phyloP scores from a whole-genome alignment of 2,329 filamentous ascomycete genomes.

The Diplodia seriata region DNA sequence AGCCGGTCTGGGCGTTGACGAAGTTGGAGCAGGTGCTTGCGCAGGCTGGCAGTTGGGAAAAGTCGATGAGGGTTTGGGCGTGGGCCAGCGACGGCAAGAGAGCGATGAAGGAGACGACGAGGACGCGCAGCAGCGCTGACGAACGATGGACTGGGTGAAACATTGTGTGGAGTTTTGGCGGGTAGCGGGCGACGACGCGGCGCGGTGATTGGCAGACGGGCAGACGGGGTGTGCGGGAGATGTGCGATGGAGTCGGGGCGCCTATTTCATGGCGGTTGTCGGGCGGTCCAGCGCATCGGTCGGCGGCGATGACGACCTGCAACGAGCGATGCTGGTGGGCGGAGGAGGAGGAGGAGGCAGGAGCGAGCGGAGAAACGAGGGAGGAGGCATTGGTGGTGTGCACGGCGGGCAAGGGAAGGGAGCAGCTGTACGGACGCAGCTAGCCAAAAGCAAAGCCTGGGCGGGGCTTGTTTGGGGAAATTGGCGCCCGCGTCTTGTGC shows the following conservation, averaged over 20 bases:
- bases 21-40: conserved; percentile 45
- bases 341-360: background rate
- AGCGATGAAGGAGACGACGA: background rate
- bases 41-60: conserved; percentile 46
- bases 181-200: background rate
- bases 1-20: conserved; percentile 68
- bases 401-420: background rate
- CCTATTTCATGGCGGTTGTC: conserved; percentile 22
- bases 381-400: conserved; percentile 17
- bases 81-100: background rate
- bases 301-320: background rate
- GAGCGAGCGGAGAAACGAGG: background rate
- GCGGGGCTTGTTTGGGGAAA: conserved; percentile 24
- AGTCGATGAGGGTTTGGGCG: conserved; percentile 35
- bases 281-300: too few relatives aligned
- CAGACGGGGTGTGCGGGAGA: conserved; percentile 12
- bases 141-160: conserved; percentile 21
- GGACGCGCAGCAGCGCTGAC: conserved; percentile 13
- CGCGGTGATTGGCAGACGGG: conserved; percentile 18
- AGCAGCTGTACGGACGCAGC: background rate
- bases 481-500: conserved; percentile 24
- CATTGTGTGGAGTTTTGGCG: conserved; percentile 21
- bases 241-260: conserved; percentile 8
- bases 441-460: conserved; percentile 5
- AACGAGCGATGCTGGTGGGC: conserved; percentile 6